Evolutionary conservation across 1,139 yeast species (phyloP).

Genomic region (Magnusiomyces suaveolens): DNA sequence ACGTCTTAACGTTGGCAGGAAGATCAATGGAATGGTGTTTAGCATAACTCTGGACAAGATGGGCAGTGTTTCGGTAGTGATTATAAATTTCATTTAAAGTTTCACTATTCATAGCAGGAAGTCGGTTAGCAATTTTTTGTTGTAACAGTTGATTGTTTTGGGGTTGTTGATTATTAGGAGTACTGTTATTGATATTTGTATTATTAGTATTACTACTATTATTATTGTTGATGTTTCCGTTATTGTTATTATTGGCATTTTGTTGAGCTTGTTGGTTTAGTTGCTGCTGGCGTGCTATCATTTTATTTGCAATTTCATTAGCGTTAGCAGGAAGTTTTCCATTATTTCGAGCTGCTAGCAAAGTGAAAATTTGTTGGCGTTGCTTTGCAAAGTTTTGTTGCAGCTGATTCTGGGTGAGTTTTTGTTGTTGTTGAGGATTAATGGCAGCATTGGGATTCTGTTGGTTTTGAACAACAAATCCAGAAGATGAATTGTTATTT

Average conservation of each 20-base stretch:
- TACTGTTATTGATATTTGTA: background rate
- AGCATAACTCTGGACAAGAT: background rate
- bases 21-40: background rate
- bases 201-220: background rate
- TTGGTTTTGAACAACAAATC: background rate
- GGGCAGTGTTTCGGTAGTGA: background rate
- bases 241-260: slow-evolving; percentile 9
- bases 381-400: background rate
- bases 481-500: background rate
- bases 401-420: background rate
- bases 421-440: background rate
- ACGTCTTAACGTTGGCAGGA: background rate
- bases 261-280: slow-evolving; percentile 7
- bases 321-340: slow-evolving; percentile 1
- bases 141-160: slow-evolving; percentile 1
- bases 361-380: background rate
- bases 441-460: background rate
- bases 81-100: background rate
- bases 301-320: background rate
- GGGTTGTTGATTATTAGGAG: background rate
- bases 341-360: background rate
- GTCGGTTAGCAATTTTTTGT: background rate
- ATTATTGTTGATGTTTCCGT: background rate
- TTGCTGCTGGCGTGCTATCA: slow-evolving; percentile 7
- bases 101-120: background rate